These are phyloP conservation scores for Endothia cerciana DNA, from an alignment of 2,329 filamentous ascomycete genomes.

Conservation along the genomic window DNA sequence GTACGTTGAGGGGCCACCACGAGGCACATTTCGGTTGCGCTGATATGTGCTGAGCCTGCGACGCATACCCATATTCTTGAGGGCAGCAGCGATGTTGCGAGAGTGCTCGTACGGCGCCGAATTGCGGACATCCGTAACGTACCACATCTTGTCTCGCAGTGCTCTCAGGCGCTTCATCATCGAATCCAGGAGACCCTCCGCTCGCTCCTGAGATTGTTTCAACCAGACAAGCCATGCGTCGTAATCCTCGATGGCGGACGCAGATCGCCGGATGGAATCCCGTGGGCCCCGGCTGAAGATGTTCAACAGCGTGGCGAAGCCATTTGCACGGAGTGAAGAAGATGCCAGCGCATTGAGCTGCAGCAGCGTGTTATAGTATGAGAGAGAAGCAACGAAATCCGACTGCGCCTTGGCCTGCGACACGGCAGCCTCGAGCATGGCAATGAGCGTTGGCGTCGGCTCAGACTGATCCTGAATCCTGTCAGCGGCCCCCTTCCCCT, in stretches of 20 bases:
- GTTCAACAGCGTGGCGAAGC: constrained; percentile 72
- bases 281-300: constrained; percentile 74
- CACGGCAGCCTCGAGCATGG: constrained; percentile 77
- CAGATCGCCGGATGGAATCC: constrained; percentile 70
- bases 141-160: constrained; percentile 98
- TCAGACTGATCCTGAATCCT: constrained; percentile 47
- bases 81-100: constrained; percentile 79
- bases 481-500: constrained; percentile 38
- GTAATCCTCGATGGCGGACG: constrained; percentile 75
- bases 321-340: constrained; percentile 65
- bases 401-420: constrained; percentile 76
- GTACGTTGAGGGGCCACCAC: constrained; percentile 59
- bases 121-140: constrained; percentile 89
- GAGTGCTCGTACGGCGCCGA: constrained; percentile 88
- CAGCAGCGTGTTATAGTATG: constrained; percentile 82
- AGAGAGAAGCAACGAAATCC: constrained; percentile 81
- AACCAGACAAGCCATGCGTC: constrained; percentile 83
- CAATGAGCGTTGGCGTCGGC: constrained; percentile 58
- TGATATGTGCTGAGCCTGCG: constrained; percentile 59
- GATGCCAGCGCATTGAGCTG: constrained; percentile 69
- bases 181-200: constrained; percentile 73
- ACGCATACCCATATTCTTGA: constrained; percentile 85
- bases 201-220: constrained; percentile 78
- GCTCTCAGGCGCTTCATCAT: constrained; percentile 76
- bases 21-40: constrained; percentile 47